Conservation (phyloP, 2,329 filamentous ascomycete species). For the Verticillium tricorpus region DNA sequence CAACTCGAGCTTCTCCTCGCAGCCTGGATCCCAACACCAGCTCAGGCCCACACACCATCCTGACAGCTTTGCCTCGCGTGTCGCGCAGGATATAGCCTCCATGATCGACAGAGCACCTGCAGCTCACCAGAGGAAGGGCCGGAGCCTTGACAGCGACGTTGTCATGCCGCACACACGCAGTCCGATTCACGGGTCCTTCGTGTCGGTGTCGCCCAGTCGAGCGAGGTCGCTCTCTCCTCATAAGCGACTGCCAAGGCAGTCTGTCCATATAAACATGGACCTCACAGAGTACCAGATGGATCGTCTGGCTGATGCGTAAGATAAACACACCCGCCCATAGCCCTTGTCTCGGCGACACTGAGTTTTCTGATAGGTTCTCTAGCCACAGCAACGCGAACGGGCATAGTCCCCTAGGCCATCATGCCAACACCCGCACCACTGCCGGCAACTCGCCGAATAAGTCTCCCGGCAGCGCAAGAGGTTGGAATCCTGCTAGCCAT, state of each 20-base stretch:
- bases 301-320: conserved; percentile 41
- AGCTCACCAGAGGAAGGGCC: conserved; percentile 5
- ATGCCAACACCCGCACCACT: neutral
- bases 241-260: conserved; percentile 27
- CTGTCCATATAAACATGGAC: conserved; percentile 42
- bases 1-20: neutral
- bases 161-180: conserved; percentile 10
- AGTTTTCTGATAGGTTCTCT: conserved; percentile 4
- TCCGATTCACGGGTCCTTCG: conserved; percentile 31
- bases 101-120: neutral
- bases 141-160: conserved; percentile 3
- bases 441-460: neutral
- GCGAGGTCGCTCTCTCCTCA: conserved; percentile 30
- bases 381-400: neutral
- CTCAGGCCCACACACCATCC: neutral
- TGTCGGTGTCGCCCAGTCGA: conserved; percentile 26
- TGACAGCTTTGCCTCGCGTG: neutral
- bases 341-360: neutral
- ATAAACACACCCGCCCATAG: neutral
- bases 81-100: neutral
- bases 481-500: neutral
- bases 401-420: neutral
- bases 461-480: neutral
- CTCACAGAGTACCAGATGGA: conserved; percentile 45
- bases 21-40: neutral